These are phyloP conservation scores for Starmerella floris DNA, from an alignment of 805 yeast genomes.

Conservation along the genomic window DNA sequence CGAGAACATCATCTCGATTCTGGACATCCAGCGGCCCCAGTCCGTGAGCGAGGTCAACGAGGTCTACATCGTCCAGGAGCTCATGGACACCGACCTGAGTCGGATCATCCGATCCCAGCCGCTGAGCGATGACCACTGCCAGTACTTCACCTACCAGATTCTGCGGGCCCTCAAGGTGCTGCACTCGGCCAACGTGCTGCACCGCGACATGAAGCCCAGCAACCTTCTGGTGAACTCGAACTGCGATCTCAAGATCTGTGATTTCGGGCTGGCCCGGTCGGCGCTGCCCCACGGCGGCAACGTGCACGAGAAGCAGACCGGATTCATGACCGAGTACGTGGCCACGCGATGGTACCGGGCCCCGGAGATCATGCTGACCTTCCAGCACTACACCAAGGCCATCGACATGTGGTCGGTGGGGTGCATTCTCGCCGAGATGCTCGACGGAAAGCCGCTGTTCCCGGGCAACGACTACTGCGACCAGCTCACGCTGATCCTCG, in stretches of 20 bases:
- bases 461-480: conserved; percentile 94
- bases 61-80: conserved; percentile 66
- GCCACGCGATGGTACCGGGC: conserved; percentile 99
- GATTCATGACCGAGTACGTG: conserved; percentile 93
- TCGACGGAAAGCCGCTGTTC: conserved; percentile 84
- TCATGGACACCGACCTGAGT: conserved; percentile 98
- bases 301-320: conserved; percentile 67
- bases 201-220: conserved; percentile 90
- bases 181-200: conserved; percentile 85
- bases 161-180: conserved; percentile 81
- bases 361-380: conserved; percentile 91
- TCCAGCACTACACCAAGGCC: conserved; percentile 90
- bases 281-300: conserved; percentile 35
- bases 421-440: conserved; percentile 83
- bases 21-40: conserved; percentile 79
- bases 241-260: conserved; percentile 92
- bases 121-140: conserved; percentile 87
- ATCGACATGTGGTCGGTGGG: conserved; percentile 98
- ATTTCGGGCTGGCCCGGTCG: conserved; percentile 91
- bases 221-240: conserved; percentile 87
- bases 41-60: conserved; percentile 66
- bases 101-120: conserved; percentile 92
- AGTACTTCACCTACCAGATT: conserved; percentile 81
- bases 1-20: conserved; percentile 79
- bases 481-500: conserved; percentile 76